Evolutionary conservation across 345 rosid genomes (phyloP), one percentile per base, ranked within the genome.

Genomic region (Fremontodendron californicum): DNA sequence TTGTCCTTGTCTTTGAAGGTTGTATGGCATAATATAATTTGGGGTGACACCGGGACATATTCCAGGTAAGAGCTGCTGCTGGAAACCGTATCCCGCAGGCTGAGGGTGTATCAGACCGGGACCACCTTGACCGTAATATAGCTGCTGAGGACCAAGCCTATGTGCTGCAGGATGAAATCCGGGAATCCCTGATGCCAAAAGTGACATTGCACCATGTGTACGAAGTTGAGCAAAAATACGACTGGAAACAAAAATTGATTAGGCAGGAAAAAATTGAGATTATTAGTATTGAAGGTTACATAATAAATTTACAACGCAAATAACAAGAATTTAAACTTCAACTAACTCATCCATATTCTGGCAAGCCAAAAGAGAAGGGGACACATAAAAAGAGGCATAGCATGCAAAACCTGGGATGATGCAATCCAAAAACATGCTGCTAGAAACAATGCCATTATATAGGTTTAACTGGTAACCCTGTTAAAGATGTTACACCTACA

Each of bases 21-120:
- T 84, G 81, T 80, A 91, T 62, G 90, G 94, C 87, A 91, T 48
- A 23, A 87, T 78, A 77, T 68, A 85, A 73, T 85, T 87, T 61
- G 82, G 83, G 3, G 76, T 43, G 11, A 80, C 80, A 43, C 77
- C 87, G 19, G 90, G 87, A 60, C 90, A 89, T 55, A 86, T 69
- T n/a, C 93, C 92, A 2, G 87, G 82, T 80, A 87, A 72, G 79
- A 85, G 77, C 76, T 88, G 93, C 65, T 85, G 84, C 75, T 85
- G 91, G 85, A 82, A 87, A 60, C 87, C 87, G 37, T 88, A 91
- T 10, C 90, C 88, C 70, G 86, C 80, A 72, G 86, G 86, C 80
- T 87, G 93, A 74, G 89, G 84, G 23, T 90, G 83, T 29, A 89
- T 45, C 65, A 87, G 42, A 68, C 91, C 87, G 35, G 84, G 85